These are phyloP conservation scores for Phoma sp. DNA, from an alignment of 2,329 filamentous ascomycete species.

Conservation along the genomic window DNA sequence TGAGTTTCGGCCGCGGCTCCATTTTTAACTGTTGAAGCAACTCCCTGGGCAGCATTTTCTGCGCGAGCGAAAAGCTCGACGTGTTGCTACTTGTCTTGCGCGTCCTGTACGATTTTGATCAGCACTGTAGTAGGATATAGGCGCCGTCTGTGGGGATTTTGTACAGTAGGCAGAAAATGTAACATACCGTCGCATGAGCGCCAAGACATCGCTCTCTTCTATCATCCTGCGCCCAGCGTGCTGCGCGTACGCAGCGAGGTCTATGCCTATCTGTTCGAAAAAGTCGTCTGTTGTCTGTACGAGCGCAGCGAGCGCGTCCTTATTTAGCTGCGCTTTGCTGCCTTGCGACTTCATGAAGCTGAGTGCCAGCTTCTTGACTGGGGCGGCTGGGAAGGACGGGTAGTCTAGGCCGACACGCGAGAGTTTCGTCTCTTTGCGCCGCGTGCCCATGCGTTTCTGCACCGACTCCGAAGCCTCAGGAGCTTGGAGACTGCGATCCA, in stretches of 20 bases:
- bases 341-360: slow-evolving; percentile 73
- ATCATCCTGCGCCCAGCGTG: slow-evolving; percentile 86
- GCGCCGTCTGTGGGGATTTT: slow-evolving; percentile 18
- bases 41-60: slow-evolving; percentile 80
- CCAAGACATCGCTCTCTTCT: slow-evolving; percentile 81
- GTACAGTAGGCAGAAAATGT: slow-evolving; percentile 19
- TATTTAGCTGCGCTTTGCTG: slow-evolving; percentile 71
- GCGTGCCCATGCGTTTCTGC: slow-evolving; percentile 26
- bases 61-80: slow-evolving; percentile 85
- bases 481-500: slow-evolving; percentile 43
- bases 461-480: slow-evolving; percentile 25
- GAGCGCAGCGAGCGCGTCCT: slow-evolving; percentile 75
- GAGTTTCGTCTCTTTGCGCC: slow-evolving; percentile 60
- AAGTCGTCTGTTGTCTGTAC: slow-evolving; percentile 88
- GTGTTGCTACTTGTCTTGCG: slow-evolving; percentile 72
- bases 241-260: slow-evolving; percentile 77
- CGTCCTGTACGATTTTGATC: slow-evolving; percentile 23
- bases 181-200: slow-evolving; percentile 81
- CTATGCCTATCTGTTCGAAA: slow-evolving; percentile 84
- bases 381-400: slow-evolving; percentile 72
- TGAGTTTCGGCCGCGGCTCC: slow-evolving; percentile 55
- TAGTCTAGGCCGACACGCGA: slow-evolving; percentile 78
- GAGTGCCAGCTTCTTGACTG: slow-evolving; percentile 75
- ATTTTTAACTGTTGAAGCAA: slow-evolving; percentile 82
- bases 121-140: slow-evolving; percentile 8